Evolutionary conservation across 139 green algal genomes (phyloP), one percentile per base, ranked within the genome.

Genomic region (Yamagishiella unicocca): DNA sequence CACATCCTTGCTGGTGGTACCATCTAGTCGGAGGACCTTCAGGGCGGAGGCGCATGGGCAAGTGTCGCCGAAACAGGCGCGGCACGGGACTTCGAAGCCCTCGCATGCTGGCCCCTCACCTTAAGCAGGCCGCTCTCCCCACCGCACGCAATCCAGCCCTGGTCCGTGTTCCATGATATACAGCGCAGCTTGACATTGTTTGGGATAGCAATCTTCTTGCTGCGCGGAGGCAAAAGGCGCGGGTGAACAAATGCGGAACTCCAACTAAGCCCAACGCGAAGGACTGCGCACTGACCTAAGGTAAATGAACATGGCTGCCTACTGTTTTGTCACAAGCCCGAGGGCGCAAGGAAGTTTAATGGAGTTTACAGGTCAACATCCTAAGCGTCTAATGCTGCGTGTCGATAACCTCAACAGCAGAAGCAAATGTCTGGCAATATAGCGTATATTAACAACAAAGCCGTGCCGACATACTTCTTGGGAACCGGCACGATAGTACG

Each of bases 161-260:
- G 87, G 33, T 95, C 93, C 4, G 73, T 89, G 79, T 96, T 96
- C 96, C 96, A 98, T 0, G 92, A 92, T 31, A 97, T 73, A 53
- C 95, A 97, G 35, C 89, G 79, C 4, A 97, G 92, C 80, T 90
- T 89, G 2, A 94, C 90, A 25, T 90, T 91, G 82, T 95, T 95
- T 5, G 95, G 95, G 27, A 98, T 97, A 67, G 93, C 95, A 85
- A 98, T 96, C 89, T 98, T 98, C 90, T 98, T 98, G 89, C 94
- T 97, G 91, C 89, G 82, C 71, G 22, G 8, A 5, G 29, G 27
- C 14, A 46, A 50, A 62, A 46, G 35, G 24, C 4, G 46, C 58
- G 6, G 7, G n/a, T 66, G 31, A 68, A 50, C 17, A 46, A 7
- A 66, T 58, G 38, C 38, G 21, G 31, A 53, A 27, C 33, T 4